Conservation (phyloP, 225 moss, liverwort and hornwort species). For the Lunularia cruciata region DNA sequence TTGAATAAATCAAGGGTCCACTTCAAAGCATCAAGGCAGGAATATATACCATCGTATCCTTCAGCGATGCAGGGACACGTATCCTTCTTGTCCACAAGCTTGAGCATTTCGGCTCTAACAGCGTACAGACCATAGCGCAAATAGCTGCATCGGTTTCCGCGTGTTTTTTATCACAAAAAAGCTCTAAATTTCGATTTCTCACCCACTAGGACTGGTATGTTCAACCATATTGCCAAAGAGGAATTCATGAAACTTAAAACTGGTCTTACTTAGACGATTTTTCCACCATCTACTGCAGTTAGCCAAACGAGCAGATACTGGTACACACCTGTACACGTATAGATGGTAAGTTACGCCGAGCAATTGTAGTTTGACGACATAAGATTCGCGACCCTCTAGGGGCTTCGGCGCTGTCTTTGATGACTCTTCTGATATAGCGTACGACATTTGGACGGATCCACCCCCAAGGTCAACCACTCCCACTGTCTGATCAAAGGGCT, state of each 20-base stretch:
- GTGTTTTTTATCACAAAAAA: no score
- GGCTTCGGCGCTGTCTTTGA: conserved; percentile 58
- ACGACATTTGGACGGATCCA: conserved; percentile 96
- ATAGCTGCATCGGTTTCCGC: no score
- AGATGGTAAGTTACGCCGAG: conserved; percentile 68
- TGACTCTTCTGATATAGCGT: conserved; percentile 77
- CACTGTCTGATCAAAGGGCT: conserved; percentile 61
- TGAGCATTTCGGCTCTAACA: conserved; percentile 71
- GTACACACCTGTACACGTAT: conserved; percentile 64
- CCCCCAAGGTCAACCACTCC: conserved; percentile 96
- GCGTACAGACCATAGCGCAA: conserved; percentile 87
- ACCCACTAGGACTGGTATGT: no score
- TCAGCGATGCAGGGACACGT: conserved; percentile 66
- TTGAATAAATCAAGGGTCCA: not conserved
- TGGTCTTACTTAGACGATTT: not conserved
- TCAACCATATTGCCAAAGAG: not conserved
- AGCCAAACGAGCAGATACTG: not conserved
- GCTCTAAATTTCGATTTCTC: no score
- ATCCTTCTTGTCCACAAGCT: conserved; percentile 51
- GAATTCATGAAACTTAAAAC: no score
- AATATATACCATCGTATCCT: conserved; percentile 50
- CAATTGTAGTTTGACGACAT: conserved; percentile 63
- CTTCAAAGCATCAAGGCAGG: not conserved
- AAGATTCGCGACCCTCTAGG: conserved; percentile 45
- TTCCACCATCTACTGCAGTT: not conserved